phyloP scores from a whole-genome alignment of 129 eudicot genomes.

The Sambucus nigra region DNA sequence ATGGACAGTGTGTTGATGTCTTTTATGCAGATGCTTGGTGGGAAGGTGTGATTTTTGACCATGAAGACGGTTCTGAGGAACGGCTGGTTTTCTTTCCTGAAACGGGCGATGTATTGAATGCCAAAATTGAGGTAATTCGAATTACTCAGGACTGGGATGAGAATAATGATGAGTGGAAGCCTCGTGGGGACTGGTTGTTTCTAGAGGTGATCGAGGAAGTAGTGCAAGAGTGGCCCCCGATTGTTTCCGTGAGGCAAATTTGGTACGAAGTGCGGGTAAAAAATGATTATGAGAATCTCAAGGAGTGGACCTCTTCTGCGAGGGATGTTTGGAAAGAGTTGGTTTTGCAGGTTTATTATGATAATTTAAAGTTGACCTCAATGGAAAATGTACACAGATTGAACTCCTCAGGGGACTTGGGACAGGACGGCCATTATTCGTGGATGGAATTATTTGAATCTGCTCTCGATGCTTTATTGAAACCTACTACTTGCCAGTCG shows the following conservation, averaged over 20 bases:
- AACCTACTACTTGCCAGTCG: conserved; percentile 15
- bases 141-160: conserved; percentile 76
- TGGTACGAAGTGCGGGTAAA: conserved; percentile 75
- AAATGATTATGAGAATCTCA: conserved; percentile 26
- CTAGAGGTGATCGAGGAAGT: conserved; percentile 51
- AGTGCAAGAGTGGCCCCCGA: conserved; percentile 35
- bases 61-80: conserved; percentile 30
- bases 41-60: conserved; percentile 90
- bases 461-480: conserved; percentile 23
- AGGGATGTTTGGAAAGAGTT: conserved; percentile 44
- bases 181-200: conserved; percentile 68
- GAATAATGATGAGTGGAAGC: conserved; percentile 41
- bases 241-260: conserved; percentile 59
- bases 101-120: conserved; percentile 55
- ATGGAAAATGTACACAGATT: conserved; percentile 23
- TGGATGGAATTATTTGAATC: conserved; percentile 15
- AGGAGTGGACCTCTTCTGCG: conserved; percentile 58
- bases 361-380: conserved; percentile 30
- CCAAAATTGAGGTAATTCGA: conserved; percentile 25
- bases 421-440: conserved; percentile 18
- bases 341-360: conserved; percentile 32
- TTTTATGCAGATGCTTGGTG: conserved; percentile 75
- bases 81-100: conserved; percentile 75
- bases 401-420: conserved; percentile 16
- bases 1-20: conserved; percentile 80